Conservation (phyloP, 305 asterid species). For the Fraxinus greggii region DNA sequence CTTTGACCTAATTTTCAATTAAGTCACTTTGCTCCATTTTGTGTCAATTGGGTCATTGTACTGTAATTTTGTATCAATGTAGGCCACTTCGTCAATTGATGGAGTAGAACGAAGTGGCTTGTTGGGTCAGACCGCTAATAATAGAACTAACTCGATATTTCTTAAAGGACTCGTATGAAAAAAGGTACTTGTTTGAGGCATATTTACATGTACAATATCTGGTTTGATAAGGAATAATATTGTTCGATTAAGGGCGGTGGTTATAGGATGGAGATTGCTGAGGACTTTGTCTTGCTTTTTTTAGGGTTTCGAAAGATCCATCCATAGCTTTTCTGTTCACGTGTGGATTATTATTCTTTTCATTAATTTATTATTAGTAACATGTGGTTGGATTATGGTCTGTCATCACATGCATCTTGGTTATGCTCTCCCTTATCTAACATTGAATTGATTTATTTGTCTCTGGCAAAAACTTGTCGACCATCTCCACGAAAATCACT, state of each 20-base stretch:
- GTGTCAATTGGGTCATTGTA: too few relatives aligned
- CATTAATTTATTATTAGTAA: neutral
- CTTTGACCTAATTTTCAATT: too few relatives aligned
- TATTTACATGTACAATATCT: neutral
- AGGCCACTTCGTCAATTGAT: too few relatives aligned
- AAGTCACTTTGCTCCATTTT: too few relatives aligned
- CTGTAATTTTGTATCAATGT: too few relatives aligned
- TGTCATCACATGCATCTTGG: neutral
- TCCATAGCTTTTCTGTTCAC: neutral
- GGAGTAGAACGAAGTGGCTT: too few relatives aligned
- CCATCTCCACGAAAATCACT: neutral
- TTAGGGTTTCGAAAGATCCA: constrained; percentile 12
- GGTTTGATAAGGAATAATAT: neutral
- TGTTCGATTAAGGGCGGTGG: neutral
- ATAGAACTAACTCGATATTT: neutral
- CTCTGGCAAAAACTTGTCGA: neutral
- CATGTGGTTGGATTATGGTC: neutral
- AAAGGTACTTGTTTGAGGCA: neutral
- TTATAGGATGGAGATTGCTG: neutral
- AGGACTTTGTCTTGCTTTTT: neutral
- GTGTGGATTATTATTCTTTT: neutral
- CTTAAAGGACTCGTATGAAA: too few relatives aligned
- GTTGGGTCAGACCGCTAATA: too few relatives aligned
- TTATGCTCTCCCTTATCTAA: neutral
- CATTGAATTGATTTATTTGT: neutral